Base-by-base conservation (phyloP, 352 stramenopile genomes). In the Phytophthora palmivora region DNA sequence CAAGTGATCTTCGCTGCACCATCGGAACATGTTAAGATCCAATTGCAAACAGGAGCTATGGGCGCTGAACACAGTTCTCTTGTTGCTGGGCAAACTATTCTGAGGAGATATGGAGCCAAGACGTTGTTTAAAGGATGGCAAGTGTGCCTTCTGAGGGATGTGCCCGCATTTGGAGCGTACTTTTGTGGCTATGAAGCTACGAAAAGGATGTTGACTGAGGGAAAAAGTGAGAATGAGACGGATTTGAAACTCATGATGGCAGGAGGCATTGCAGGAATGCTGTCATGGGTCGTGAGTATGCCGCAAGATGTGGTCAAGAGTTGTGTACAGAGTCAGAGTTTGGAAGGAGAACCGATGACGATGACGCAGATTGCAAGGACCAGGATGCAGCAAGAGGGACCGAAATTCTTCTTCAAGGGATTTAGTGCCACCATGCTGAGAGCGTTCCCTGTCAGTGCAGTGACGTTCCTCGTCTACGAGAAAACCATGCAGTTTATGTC, bases 281-380 rank as follows among this genome's bases (percentile, higher is more conserved):
- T 90, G 39, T 94, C 86, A 21, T 96, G 88, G 86, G 70, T 87
- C 21, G 63, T 92, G 42, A 89, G 79, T 30, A 84, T 94, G 61
- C 91, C 90, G 2, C 73, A 96, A 52, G 91, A 97, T 63, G 91
- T 97, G 21, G 78, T 97, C 65, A 97, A 97, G 76, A 96, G 87
- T 22, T 87, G 88, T 36, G 87, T 95, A 28, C 91, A 97, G 76
- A 88, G 83, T 49, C 85, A 92, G 50, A 58, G 67, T 14, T 72
- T 88, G 6, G 64, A 71, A 12, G 67, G 61, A 6, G 56, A 62
- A 22, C 75, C 80, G 54, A 64, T 76, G 62, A 74, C 67, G 8
- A 83, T 83, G 22, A 67, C 50, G 41, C 52, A 84, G 52, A 71
- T 92, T 37, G 72, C 70, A 26, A 66, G 70, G 14, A 59, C 71